phyloP scores from a whole-genome alignment of 495 filamentous ascomycete genomes.

The Lasiosphaeriaceae sp. region DNA sequence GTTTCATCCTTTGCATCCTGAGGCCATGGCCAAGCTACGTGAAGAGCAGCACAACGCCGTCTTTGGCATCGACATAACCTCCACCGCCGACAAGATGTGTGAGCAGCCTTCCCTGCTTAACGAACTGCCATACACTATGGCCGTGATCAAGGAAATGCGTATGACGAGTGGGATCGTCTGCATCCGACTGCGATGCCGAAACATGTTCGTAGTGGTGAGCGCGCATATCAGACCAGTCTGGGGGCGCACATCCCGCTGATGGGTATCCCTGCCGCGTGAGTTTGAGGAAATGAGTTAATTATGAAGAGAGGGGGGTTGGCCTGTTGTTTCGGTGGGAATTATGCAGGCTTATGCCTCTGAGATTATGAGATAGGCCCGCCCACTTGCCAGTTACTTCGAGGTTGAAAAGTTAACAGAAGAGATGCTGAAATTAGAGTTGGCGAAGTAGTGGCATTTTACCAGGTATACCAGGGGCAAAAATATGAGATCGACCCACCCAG shows the following conservation, averaged over 20 bases:
- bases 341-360: no score
- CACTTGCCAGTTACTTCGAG: no score
- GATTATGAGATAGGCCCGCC: no score
- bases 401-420: no score
- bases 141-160: slow-evolving; percentile 6
- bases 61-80: not conserved
- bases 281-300: not conserved
- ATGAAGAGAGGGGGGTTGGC: no score
- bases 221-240: slow-evolving; percentile 4
- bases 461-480: no score
- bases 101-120: not conserved
- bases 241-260: slow-evolving; percentile 7
- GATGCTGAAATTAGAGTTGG: no score
- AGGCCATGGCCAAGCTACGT: not conserved
- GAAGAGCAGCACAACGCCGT: not conserved
- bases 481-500: not conserved
- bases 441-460: no score
- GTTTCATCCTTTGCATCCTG: not conserved
- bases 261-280: slow-evolving; percentile 8
- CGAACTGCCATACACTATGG: not conserved
- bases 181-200: not conserved
- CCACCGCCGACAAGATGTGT: not conserved
- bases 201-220: not conserved
- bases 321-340: no score
- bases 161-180: slow-evolving; percentile 5